A percentile compares a stretch with the other conserved stretches of the same genome.
phyloP scores from a whole-genome alignment of 306 rosid species.

The Prunus mume region DNA sequence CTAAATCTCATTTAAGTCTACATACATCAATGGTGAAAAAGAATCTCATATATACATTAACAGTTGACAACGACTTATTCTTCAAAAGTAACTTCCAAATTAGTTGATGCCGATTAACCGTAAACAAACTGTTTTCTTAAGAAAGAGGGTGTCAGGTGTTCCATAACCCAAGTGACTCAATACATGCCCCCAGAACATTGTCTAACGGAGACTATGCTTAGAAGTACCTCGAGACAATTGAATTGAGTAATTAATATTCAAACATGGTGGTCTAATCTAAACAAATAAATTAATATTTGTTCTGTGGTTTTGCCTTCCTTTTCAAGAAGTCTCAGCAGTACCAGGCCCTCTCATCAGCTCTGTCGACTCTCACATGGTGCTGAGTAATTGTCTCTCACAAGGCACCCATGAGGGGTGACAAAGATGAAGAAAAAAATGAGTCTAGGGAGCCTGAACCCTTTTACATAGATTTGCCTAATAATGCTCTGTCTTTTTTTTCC shows the following conservation, averaged over 20 bases:
- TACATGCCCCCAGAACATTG: conserved; percentile 53
- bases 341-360: conserved; percentile 3
- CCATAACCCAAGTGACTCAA: conserved; percentile 7
- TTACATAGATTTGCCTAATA: conserved; percentile 34
- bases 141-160: not conserved
- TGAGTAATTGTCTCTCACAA: conserved; percentile 52
- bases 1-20: no score
- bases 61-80: not conserved
- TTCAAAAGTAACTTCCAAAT: not conserved
- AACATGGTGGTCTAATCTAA: not conserved
- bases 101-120: not conserved
- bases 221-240: conserved; percentile 19
- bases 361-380: conserved; percentile 38
- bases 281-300: not conserved
- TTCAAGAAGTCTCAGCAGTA: not conserved
- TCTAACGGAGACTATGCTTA: not conserved
- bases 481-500: conserved; percentile 11
- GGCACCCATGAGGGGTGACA: conserved; percentile 29
- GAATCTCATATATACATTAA: not conserved
- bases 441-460: conserved; percentile 42
- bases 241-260: conserved; percentile 25
- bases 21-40: no score
- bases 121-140: not conserved
- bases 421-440: conserved; percentile 17
- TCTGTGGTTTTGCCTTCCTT: conserved; percentile 10